Evolutionary conservation across 441 rosid genomes (phyloP).

Genomic region (Lepidium campestre): DNA sequence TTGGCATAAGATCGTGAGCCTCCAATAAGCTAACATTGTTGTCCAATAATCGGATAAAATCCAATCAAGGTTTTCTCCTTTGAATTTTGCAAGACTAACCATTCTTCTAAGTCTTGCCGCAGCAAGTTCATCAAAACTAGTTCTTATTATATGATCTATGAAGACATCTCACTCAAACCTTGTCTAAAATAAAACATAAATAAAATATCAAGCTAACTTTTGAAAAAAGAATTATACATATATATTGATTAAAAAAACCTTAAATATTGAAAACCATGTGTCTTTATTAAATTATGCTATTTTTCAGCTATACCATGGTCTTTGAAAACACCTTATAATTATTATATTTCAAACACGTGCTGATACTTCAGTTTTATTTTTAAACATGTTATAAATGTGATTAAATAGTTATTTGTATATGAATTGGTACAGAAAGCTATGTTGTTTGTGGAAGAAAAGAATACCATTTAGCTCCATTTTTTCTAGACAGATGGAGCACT

Average conservation of each 20-base stretch:
- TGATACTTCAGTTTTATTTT: neutral
- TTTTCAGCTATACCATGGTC: neutral
- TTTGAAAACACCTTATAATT: neutral
- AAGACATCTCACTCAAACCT: neutral
- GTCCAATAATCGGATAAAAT: neutral
- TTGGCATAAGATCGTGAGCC: neutral
- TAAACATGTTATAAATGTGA: neutral
- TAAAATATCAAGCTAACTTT: too few species aligned
- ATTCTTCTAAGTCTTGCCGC: neutral
- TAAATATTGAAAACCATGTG: neutral
- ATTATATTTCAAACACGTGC: neutral
- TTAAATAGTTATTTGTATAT: neutral
- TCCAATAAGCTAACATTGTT: neutral
- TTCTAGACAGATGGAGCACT: neutral
- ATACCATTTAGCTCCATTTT: too few species aligned
- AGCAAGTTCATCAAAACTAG: conserved; percentile 1
- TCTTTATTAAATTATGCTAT: neutral
- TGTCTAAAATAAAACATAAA: neutral
- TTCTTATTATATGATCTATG: neutral
- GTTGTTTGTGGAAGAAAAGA: too few species aligned
- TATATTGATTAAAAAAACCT: neutral
- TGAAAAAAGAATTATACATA: too few species aligned
- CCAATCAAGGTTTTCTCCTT: neutral
- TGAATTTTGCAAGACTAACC: neutral
- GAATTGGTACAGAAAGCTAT: too few species aligned